Conservation (phyloP, 2,329 filamentous ascomycete genomes). For the Sporothrix phasma region DNA sequence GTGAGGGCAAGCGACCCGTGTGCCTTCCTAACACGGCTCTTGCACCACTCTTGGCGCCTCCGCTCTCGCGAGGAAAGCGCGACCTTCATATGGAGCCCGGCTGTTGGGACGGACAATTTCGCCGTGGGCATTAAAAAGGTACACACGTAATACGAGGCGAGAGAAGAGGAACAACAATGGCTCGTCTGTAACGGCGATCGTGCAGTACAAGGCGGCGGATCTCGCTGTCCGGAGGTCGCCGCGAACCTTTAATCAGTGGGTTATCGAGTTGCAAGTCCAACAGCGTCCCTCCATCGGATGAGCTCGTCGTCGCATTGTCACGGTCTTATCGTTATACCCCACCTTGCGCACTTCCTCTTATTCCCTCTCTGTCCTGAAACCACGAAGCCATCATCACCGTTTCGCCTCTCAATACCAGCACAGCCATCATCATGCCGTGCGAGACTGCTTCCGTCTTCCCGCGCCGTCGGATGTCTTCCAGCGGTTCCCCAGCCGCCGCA, state of each 20-base stretch:
- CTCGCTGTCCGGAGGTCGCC: background rate
- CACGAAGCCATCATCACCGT: background rate
- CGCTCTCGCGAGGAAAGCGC: conserved; percentile 9
- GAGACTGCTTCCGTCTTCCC: conserved; percentile 38
- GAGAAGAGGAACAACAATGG: background rate
- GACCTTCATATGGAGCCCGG: background rate
- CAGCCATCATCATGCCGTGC: conserved; percentile 34
- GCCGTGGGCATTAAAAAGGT: background rate
- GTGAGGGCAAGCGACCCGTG: background rate
- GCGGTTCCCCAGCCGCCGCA: conserved; percentile 61
- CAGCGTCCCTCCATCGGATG: background rate
- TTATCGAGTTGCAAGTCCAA: background rate
- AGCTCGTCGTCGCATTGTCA: background rate
- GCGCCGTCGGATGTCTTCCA: conserved; percentile 40
- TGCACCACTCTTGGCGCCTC: conserved; percentile 4
- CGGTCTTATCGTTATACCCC: background rate
- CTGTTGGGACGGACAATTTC: background rate
- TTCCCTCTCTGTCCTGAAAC: background rate
- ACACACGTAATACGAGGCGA: too few species aligned
- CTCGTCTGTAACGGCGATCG: background rate
- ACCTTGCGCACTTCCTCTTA: background rate
- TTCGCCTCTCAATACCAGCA: background rate
- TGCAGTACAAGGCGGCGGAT: background rate
- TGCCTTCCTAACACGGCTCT: conserved; percentile 3
- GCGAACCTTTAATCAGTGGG: too few species aligned